Conservation (phyloP, 2,329 filamentous ascomycete genomes). For the Bipolaris zeicola region DNA sequence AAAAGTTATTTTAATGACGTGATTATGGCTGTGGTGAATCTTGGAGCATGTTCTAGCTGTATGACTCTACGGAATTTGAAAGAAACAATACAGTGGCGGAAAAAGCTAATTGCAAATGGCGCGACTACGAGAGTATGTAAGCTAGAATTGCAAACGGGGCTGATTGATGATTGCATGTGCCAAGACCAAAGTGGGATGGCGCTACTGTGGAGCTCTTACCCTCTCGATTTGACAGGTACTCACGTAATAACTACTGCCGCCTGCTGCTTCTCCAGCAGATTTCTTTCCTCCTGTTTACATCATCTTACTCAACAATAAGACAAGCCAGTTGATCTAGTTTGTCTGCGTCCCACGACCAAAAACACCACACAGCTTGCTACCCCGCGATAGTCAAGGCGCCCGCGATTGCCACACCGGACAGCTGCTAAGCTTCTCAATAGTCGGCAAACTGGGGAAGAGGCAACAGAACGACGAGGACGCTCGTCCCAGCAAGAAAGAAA, state of each 20-base stretch:
- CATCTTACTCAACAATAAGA: conserved; percentile 4
- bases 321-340: conserved; percentile 10
- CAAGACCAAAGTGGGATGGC: conserved; percentile 20
- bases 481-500: conserved; percentile 50
- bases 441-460: conserved; percentile 53
- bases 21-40: background rate
- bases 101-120: background rate
- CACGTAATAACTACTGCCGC: conserved; percentile 17
- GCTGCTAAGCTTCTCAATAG: conserved; percentile 32
- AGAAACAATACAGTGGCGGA: background rate
- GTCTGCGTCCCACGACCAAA: background rate
- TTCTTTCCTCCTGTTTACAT: conserved; percentile 5
- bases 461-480: conserved; percentile 47
- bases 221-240: conserved; percentile 26
- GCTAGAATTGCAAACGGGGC: conserved; percentile 1
- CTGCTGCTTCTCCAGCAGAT: conserved; percentile 18
- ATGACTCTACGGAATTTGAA: background rate
- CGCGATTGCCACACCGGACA: conserved; percentile 27
- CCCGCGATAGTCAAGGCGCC: conserved; percentile 21
- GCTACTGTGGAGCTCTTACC: conserved; percentile 29
- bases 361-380: conserved; percentile 8
- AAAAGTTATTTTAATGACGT: too few relatives aligned
- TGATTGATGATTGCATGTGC: conserved; percentile 15
- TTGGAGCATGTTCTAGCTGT: background rate
- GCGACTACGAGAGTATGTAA: background rate